Conservation (phyloP, 208 protist species). For the Trypanosoma caninum region DNA sequence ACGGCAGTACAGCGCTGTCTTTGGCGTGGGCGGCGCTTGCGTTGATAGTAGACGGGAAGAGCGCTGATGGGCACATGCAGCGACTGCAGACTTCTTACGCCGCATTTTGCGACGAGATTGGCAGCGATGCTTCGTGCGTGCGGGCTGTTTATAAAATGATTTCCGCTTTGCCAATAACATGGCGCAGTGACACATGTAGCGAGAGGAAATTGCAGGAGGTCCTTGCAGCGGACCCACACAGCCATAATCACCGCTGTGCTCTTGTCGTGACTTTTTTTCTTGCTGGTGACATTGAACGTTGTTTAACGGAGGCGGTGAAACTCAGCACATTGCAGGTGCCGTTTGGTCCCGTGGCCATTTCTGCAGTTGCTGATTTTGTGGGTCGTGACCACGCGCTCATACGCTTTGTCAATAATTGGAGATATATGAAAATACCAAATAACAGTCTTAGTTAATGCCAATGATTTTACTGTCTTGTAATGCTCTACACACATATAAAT, state of each 20-base stretch:
- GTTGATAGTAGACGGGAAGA: constrained; percentile 58
- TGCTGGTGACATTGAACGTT: constrained; percentile 75
- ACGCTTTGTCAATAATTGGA: too few species aligned
- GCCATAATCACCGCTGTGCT: constrained; percentile 37
- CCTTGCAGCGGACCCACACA: constrained; percentile 35
- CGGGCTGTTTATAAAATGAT: constrained; percentile 38
- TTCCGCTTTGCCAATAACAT: constrained; percentile 32
- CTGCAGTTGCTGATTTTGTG: constrained; percentile 51
- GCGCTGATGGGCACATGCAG: constrained; percentile 27
- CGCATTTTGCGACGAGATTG: constrained; percentile 33
- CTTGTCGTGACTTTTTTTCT: constrained; percentile 84
- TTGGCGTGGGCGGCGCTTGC: constrained; percentile 64
- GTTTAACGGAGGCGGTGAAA: constrained; percentile 83
- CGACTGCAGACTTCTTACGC: constrained; percentile 31
- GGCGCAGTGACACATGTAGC: constrained; percentile 55
- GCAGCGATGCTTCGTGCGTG: constrained; percentile 56
- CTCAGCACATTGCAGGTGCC: constrained; percentile 33
- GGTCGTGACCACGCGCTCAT: constrained; percentile 56
- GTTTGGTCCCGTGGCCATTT: constrained; percentile 62
- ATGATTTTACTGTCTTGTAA: too few species aligned
- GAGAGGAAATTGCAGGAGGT: constrained; percentile 35
- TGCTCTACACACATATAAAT: too few species aligned
- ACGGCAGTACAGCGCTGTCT: constrained; percentile 55
- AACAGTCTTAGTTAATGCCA: too few species aligned
- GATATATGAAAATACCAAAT: too few species aligned